Evolutionary conservation across 176 grass and related monocot species (phyloP).

Genomic region (Triticum turgidum): DNA sequence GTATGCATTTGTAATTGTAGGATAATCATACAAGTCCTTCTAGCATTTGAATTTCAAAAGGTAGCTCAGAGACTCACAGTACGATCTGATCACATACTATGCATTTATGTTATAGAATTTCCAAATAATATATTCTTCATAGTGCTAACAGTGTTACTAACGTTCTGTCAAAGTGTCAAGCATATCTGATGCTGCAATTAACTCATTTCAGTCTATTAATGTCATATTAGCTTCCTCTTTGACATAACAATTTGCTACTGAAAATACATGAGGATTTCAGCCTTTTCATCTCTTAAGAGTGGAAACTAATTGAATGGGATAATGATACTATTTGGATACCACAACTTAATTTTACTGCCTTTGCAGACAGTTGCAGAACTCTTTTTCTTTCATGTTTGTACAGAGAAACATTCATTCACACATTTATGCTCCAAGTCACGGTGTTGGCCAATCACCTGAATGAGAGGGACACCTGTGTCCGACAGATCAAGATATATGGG

Average conservation of each 20-base stretch:
- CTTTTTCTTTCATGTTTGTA: conserved; percentile 31
- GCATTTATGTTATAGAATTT: no score
- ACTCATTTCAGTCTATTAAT: background rate
- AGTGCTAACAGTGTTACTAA: background rate
- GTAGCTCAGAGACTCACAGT: no score
- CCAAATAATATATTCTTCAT: no score
- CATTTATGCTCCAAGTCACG: conserved; percentile 94
- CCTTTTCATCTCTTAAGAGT: no score
- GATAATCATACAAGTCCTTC: no score
- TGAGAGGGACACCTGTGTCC: conserved; percentile 77
- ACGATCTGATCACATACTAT: no score
- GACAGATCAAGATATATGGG: conserved; percentile 88
- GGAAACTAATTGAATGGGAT: background rate
- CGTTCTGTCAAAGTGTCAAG: background rate
- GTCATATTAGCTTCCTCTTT: background rate
- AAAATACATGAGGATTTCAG: background rate
- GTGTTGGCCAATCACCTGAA: conserved; percentile 88
- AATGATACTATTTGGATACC: background rate
- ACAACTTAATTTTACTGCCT: background rate
- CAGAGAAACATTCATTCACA: conserved; percentile 85
- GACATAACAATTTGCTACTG: background rate
- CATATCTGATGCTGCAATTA: background rate
- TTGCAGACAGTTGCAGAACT: background rate
- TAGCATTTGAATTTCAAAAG: no score
- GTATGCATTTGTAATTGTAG: no score